Conservation (phyloP, 169 alveolate genomes). For the Eimeria zaria region DNA sequence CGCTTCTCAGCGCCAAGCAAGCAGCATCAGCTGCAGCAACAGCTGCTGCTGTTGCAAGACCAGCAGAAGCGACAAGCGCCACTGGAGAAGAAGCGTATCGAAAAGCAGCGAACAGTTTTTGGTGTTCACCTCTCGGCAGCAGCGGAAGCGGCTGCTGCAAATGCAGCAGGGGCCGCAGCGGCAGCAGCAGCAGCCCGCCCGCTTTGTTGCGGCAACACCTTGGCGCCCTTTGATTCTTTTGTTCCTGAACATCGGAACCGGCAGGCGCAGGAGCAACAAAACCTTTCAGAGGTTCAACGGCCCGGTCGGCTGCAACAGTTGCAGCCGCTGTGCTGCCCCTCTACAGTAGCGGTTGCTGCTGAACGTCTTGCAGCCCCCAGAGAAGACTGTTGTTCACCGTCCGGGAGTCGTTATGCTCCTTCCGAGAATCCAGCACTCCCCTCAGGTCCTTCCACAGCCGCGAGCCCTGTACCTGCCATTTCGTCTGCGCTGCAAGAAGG, state of each 20-base stretch:
- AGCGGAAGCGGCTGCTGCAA: conserved; percentile 46
- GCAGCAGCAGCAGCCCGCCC: conserved; percentile 60
- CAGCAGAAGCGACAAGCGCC: neutral
- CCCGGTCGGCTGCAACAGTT: neutral
- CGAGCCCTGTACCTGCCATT: neutral
- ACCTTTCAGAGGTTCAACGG: neutral
- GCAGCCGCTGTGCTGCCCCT: neutral
- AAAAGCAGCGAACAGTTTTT: conserved; percentile 8
- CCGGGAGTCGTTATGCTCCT: neutral
- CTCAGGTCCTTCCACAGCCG: neutral
- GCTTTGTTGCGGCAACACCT: neutral
- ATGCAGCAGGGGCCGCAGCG: conserved; percentile 67
- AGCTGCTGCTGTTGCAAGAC: neutral
- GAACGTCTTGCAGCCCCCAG: neutral
- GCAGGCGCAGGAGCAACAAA: conserved; percentile 1
- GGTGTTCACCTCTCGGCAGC: conserved; percentile 45
- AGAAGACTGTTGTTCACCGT: neutral
- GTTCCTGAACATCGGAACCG: neutral
- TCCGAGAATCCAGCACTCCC: neutral
- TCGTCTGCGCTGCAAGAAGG: neutral
- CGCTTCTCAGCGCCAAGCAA: neutral
- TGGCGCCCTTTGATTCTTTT: neutral
- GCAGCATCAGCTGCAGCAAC: conserved; percentile 31
- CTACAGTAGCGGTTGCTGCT: neutral
- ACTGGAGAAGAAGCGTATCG: neutral